phyloP scores from a whole-genome alignment of 108 stramenopile genomes.

The Nannochloropsis salina region DNA sequence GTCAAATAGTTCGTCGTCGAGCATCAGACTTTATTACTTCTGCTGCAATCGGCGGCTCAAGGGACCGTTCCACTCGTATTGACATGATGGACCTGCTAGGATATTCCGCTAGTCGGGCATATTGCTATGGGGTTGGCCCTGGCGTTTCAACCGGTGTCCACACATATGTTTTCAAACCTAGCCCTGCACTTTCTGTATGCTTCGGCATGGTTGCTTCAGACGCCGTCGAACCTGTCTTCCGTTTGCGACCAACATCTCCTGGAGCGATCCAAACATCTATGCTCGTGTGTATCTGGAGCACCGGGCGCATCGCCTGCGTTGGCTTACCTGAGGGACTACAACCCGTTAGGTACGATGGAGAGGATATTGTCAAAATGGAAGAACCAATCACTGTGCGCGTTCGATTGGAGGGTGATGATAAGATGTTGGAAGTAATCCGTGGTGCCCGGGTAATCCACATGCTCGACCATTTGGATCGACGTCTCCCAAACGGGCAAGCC shows the following conservation, averaged over 20 bases:
- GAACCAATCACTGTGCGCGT: neutral
- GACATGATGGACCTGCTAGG: neutral
- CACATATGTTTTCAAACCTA: neutral
- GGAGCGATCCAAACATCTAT: neutral
- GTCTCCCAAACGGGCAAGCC: neutral
- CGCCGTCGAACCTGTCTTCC: neutral
- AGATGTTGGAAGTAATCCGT: slow-evolving; percentile 2
- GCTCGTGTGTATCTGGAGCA: neutral
- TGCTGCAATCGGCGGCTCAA: neutral
- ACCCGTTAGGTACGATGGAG: neutral
- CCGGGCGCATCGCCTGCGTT: neutral
- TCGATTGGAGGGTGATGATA: neutral
- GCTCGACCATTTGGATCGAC: neutral
- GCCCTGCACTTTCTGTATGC: neutral
- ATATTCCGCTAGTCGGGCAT: neutral
- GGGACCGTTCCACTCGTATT: neutral
- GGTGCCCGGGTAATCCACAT: neutral
- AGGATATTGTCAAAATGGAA: neutral
- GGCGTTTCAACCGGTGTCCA: neutral
- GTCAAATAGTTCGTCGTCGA: neutral
- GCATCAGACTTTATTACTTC: neutral
- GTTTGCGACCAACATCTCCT: neutral
- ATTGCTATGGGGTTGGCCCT: slow-evolving; percentile 9
- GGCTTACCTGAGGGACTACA: neutral
- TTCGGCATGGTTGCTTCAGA: neutral